Conservation (phyloP, 805 yeast genomes). For the Wickerhamiella nectarea region DNA sequence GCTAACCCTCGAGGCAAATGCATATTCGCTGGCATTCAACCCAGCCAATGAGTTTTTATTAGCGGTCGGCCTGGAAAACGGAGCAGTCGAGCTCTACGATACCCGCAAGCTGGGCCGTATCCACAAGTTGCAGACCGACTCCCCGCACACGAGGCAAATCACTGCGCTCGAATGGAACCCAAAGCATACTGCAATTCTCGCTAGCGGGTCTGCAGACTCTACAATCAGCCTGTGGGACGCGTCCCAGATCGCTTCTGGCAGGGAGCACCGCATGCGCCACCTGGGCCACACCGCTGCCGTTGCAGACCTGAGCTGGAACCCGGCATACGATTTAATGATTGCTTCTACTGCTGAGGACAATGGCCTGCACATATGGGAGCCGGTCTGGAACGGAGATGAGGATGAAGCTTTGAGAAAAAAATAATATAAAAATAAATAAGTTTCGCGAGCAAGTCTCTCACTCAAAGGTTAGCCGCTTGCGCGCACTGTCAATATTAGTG, state of each 20-base stretch:
- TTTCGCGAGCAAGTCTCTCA: too few relatives aligned
- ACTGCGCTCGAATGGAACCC: slow-evolving; percentile 69
- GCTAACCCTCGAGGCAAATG: not conserved
- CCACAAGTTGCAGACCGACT: slow-evolving; percentile 20
- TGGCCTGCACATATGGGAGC: slow-evolving; percentile 77
- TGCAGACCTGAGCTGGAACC: slow-evolving; percentile 73
- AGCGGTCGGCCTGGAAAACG: slow-evolving; percentile 56
- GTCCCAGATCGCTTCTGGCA: slow-evolving; percentile 2
- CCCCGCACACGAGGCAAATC: slow-evolving; percentile 40
- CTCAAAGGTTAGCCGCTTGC: slow-evolving; percentile 10
- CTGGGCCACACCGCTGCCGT: slow-evolving; percentile 83
- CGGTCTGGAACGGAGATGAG: slow-evolving; percentile 26
- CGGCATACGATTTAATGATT: slow-evolving; percentile 52
- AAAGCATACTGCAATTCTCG: slow-evolving; percentile 37
- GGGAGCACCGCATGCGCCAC: slow-evolving; percentile 43
- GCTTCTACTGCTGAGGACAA: slow-evolving; percentile 77
- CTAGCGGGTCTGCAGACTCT: slow-evolving; percentile 53
- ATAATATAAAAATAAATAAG: not conserved
- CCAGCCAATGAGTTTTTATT: slow-evolving; percentile 40
- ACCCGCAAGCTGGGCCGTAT: slow-evolving; percentile 33
- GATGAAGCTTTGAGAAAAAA: not conserved
- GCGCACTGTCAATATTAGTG: slow-evolving; percentile 9
- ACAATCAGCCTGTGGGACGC: slow-evolving; percentile 26
- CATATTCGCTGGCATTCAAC: slow-evolving; percentile 40
- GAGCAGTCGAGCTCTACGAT: slow-evolving; percentile 51